A percentile compares a stretch with the other conserved stretches of the same genome.
Evolutionary conservation across 352 stramenopile species (phyloP).

Genomic region (Blastocystis sp.): DNA sequence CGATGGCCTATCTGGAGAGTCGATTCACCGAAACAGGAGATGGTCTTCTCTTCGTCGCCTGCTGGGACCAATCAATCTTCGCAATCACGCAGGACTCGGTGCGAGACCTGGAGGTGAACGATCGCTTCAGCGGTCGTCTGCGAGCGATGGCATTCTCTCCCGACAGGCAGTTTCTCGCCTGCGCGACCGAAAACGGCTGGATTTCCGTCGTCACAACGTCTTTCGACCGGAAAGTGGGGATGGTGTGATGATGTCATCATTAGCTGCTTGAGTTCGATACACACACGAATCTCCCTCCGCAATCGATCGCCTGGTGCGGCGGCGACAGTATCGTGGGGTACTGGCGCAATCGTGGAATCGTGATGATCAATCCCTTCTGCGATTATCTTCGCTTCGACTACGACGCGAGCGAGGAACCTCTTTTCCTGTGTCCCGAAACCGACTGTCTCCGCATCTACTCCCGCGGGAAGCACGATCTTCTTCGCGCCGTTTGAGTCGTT

Average conservation of each 20-base stretch:
- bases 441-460: constrained; percentile 19
- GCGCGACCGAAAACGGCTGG: constrained; percentile 3
- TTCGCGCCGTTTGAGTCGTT: not conserved
- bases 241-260: not conserved
- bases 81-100: not conserved
- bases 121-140: not conserved
- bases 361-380: constrained; percentile 32
- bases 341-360: constrained; percentile 4
- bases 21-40: constrained; percentile 28
- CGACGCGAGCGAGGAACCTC: not conserved
- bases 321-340: constrained; percentile 24
- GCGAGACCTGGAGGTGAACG: not conserved
- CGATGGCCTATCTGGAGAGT: not conserved
- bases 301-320: constrained; percentile 14
- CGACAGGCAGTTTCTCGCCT: not conserved
- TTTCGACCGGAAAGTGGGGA: constrained; percentile 9
- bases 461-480: not conserved
- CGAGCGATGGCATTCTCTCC: not conserved
- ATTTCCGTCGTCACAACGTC: not conserved
- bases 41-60: not conserved
- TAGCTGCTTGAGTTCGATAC: constrained; percentile 52
- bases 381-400: constrained; percentile 47
- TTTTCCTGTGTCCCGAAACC: constrained; percentile 4
- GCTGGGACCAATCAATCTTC: constrained; percentile 8
- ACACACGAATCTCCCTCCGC: not conserved